Conservation (phyloP, 768 basidiomycete species). For the Xanthoconium purpureum region DNA sequence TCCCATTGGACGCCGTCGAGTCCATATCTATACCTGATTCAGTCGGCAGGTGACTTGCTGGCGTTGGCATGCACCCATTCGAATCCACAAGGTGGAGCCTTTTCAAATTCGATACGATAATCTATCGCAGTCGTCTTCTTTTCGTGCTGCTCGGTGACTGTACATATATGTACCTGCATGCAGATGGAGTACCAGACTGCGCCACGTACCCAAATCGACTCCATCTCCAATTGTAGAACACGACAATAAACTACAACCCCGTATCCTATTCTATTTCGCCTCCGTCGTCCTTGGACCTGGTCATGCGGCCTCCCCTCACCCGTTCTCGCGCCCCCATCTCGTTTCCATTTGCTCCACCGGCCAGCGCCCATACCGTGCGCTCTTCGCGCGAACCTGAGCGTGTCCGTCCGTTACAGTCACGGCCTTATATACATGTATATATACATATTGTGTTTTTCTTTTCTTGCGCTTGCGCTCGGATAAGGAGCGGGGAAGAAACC, state of each 20-base stretch:
- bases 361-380: too few relatives aligned
- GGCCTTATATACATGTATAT: not conserved
- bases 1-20: not conserved
- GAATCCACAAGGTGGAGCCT: constrained; percentile 20
- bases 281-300: not conserved
- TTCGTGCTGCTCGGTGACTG: too few relatives aligned
- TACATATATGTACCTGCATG: not conserved
- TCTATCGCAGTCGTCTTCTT: too few relatives aligned
- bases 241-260: too few relatives aligned
- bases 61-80: not conserved
- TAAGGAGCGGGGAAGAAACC: not conserved
- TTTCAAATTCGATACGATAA: constrained; percentile 19
- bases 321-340: not conserved
- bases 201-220: not conserved
- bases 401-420: constrained; percentile 6
- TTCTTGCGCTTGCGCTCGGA: not conserved
- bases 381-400: constrained; percentile 16
- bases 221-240: not conserved
- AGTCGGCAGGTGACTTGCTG: not conserved
- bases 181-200: not conserved
- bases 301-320: not conserved
- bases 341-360: not conserved
- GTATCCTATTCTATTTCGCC: not conserved
- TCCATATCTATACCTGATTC: not conserved
- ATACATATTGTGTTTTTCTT: not conserved